Evolutionary conservation across 495 filamentous ascomycete species (phyloP), one percentile per base, ranked within the genome.

Genomic region (Neurospora tetraspora): DNA sequence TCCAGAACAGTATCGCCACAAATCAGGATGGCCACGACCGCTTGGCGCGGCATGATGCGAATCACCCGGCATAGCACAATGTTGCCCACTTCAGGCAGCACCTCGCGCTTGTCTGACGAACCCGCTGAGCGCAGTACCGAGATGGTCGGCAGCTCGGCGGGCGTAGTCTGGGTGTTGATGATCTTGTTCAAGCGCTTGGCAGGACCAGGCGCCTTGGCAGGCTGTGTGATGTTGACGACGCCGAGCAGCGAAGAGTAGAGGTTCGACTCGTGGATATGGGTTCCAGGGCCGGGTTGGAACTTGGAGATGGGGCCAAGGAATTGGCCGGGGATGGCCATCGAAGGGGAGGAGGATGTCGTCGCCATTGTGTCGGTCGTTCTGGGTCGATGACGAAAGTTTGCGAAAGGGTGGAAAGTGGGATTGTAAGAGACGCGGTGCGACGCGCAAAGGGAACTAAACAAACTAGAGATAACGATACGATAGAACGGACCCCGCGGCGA

Each of bases 31-130:
- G 88, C 90, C 36, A 96, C 89, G 31, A 90, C 89, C 7, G 92
- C 96, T 82, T 97, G 92, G 59, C 91, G 86, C 72, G 91, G 91
- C 76, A 90, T 91, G 69, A 97, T 93, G 40, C 96, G 89, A 34
- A 91, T 92, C 23, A 99, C 92, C 39, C 91, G 88, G 71, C 92
- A 93, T n/a, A 98, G 84, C 45, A 98, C 92, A 23, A 88, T 85
- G 72, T 89, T 91, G 76, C 91, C 89, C 12, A 97, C 92, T 40
- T 92, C 88, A 4, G 95, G 95, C 5, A 97, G 84, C 20, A 93
- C 88, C 79, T 93, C 92, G 80, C 89, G 81, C 83, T 87, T 79
- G 83, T 87, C 80, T 77, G 84, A 77, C 76, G 80, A 73, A 4
- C 78, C 36, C 42, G 70, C 68, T 31, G 71, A 43, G 4, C 47